Percentiles rank a stretch among this genome's conserved stretches.
Evolutionary conservation across 345 rosid genomes (phyloP).

Genomic region (Nephelium lappaceum): DNA sequence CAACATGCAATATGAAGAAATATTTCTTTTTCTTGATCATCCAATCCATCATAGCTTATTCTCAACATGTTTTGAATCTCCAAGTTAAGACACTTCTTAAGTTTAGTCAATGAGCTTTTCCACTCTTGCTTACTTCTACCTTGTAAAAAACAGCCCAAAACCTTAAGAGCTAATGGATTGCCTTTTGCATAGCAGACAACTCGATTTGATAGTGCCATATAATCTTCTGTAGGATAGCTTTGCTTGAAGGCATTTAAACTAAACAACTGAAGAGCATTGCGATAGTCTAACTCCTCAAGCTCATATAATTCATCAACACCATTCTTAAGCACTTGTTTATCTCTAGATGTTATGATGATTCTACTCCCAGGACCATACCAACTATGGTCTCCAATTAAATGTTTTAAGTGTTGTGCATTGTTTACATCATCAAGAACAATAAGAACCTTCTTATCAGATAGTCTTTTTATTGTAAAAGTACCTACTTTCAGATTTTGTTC

Average conservation of each 20-base stretch:
- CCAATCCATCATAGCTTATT: background rate
- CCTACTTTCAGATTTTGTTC: background rate
- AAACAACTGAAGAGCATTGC: constrained; percentile 1
- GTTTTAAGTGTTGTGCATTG: background rate
- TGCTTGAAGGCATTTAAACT: background rate
- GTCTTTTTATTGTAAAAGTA: background rate
- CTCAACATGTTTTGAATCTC: background rate
- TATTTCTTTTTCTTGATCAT: background rate
- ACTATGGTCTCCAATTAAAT: background rate
- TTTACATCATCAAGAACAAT: constrained; percentile 24
- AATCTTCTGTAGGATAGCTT: background rate
- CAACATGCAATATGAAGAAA: background rate
- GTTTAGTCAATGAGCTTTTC: background rate
- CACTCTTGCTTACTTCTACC: background rate
- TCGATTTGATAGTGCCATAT: background rate
- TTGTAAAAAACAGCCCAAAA: background rate
- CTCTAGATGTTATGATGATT: constrained; percentile 15
- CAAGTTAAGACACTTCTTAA: background rate
- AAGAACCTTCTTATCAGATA: background rate
- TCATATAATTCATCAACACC: background rate
- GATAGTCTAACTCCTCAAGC: background rate
- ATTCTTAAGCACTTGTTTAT: background rate
- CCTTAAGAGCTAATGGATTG: background rate
- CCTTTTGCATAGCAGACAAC: background rate
- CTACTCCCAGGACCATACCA: constrained; percentile 21